Evolutionary conservation across 2,329 filamentous ascomycete genomes (phyloP).

Genomic region (Claviceps sp.): DNA sequence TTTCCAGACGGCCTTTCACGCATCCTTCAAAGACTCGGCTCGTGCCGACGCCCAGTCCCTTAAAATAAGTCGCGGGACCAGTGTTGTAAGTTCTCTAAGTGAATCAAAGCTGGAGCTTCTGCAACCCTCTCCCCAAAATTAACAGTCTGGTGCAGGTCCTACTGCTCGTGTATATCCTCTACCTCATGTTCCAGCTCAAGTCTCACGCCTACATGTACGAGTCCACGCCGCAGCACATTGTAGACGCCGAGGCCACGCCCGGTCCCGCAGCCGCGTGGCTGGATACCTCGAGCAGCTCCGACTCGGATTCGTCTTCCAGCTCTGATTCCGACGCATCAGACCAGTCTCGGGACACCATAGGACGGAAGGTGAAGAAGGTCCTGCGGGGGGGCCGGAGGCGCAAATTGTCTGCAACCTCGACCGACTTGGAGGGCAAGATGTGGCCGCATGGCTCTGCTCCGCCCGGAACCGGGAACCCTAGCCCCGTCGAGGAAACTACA

Average conservation of each 20-base stretch:
- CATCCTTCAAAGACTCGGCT: conserved; percentile 54
- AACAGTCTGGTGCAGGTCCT: conserved; percentile 39
- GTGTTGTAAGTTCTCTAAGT: conserved; percentile 48
- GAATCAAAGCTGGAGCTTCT: conserved; percentile 2
- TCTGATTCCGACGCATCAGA: conserved; percentile 56
- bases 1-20: conserved; percentile 70
- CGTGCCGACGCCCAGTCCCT: conserved; percentile 59
- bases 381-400: conserved; percentile 57
- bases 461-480: conserved; percentile 18
- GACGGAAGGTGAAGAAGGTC: conserved; percentile 61
- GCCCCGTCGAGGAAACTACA: conserved; percentile 22
- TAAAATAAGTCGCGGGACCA: conserved; percentile 79
- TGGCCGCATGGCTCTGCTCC: conserved; percentile 30
- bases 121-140: too few species aligned
- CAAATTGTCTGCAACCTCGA: conserved; percentile 64
- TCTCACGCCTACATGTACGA: conserved; percentile 87
- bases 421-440: conserved; percentile 30
- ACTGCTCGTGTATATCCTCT: conserved; percentile 68
- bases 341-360: conserved; percentile 46
- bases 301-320: conserved; percentile 40
- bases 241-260: conserved; percentile 81
- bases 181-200: conserved; percentile 82
- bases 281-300: conserved; percentile 51
- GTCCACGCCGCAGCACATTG: conserved; percentile 82
- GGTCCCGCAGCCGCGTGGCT: conserved; percentile 74